Evolutionary conservation across 768 basidiomycete species (phyloP).

Genomic region (Lyophyllum decastes): DNA sequence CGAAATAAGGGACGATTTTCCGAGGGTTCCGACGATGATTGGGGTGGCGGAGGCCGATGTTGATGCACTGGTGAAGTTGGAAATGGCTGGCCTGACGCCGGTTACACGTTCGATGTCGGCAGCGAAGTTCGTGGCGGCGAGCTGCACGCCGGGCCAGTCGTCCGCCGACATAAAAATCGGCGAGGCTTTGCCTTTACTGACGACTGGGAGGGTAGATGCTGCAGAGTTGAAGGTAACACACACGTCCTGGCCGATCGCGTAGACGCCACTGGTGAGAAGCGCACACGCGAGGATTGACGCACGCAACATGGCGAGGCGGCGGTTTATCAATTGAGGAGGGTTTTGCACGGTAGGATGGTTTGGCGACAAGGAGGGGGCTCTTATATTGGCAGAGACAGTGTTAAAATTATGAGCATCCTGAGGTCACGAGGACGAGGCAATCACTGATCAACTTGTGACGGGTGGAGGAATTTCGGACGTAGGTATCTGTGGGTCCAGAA

Average conservation of each 20-base stretch:
- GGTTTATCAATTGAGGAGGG: not conserved
- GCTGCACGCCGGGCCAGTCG: conserved; percentile 66
- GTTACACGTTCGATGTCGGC: conserved; percentile 64
- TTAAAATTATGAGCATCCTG: not conserved
- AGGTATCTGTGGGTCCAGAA: not conserved
- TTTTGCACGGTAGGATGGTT: not conserved
- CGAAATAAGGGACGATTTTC: conserved; percentile 54
- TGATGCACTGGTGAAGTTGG: conserved; percentile 46
- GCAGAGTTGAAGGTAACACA: conserved; percentile 48
- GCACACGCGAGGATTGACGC: conserved; percentile 8
- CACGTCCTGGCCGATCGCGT: conserved; percentile 49
- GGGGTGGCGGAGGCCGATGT: conserved; percentile 32
- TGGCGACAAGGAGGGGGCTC: not conserved
- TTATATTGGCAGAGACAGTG: not conserved
- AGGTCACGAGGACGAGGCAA: not conserved
- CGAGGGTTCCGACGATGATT: conserved; percentile 68
- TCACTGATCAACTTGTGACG: not conserved
- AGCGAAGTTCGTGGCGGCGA: conserved; percentile 61
- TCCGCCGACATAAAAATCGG: conserved; percentile 53
- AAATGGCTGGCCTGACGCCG: conserved; percentile 46
- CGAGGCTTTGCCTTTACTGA: conserved; percentile 44
- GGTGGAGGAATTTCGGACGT: not conserved
- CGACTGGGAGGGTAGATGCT: conserved; percentile 41
- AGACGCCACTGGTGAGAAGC: conserved; percentile 17
- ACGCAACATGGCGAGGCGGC: conserved; percentile 16